Conservation (phyloP, 2,329 filamentous ascomycete species). For the Aureobasidium vineae region DNA sequence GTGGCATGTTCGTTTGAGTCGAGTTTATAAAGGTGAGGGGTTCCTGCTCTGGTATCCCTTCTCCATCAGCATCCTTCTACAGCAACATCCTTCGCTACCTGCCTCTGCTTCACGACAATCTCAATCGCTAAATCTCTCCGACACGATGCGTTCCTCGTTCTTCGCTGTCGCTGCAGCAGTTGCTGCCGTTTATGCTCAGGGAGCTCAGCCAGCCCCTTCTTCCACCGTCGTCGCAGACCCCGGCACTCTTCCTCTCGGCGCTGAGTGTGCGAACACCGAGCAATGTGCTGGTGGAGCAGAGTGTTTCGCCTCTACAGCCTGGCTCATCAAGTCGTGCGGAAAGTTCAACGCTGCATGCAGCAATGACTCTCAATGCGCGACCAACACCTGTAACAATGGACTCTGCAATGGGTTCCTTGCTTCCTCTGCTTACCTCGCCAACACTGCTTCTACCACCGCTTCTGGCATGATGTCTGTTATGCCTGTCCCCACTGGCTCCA, state of each 20-base stretch:
- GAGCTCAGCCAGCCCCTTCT: conserved; percentile 14
- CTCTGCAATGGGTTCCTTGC: conserved; percentile 33
- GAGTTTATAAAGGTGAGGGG: conserved; percentile 6
- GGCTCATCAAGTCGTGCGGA: conserved; percentile 30
- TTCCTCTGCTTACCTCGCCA: conserved; percentile 19
- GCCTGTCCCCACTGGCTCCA: neutral
- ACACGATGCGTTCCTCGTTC: conserved; percentile 14
- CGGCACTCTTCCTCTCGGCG: conserved; percentile 32
- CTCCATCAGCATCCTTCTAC: neutral
- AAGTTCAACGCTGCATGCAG: conserved; percentile 33
- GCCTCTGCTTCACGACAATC: neutral
- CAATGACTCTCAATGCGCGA: conserved; percentile 31
- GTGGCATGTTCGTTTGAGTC: neutral
- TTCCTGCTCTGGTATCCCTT: neutral
- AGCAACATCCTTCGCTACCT: neutral
- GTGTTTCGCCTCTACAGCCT: conserved; percentile 30
- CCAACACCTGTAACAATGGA: conserved; percentile 33
- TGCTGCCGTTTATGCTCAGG: conserved; percentile 13
- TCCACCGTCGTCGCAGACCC: conserved; percentile 29
- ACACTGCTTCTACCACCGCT: conserved; percentile 12
- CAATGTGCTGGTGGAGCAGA: conserved; percentile 31
- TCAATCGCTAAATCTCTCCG: too few relatives aligned
- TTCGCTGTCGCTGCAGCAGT: conserved; percentile 10
- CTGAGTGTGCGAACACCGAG: conserved; percentile 28
- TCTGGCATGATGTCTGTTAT: conserved; percentile 18